Evolutionary conservation across 2,329 filamentous ascomycete species (phyloP), one percentile per base, ranked within the genome.

Genomic region (Monilinia fructigena): DNA sequence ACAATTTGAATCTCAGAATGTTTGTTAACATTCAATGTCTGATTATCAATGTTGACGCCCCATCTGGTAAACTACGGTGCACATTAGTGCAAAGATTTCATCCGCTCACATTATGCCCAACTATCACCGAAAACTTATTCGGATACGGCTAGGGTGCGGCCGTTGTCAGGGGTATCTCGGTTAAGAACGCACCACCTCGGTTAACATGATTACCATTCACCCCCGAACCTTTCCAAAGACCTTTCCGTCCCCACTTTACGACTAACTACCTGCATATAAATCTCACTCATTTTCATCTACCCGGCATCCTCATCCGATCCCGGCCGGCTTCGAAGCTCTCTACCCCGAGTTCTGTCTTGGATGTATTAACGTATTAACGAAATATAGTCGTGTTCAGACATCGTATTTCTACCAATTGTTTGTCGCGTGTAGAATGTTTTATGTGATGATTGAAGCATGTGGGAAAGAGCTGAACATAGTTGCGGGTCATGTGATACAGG

Each of bases 331-430:
- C 20, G 20, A 23, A 59, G 18, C 26, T 10, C 11, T 10, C 31
- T 35, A n/a, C 56, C 56, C 56, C 56, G 42, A 59, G 56, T 59
- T 16, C 20, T 31, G n/a, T 31, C 42, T 48, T 23, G 28, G 26
- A 47, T 31, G 20, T n/a, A 14, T 18, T 3, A 11, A 59, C 8
- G 45, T 26, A 18, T 16, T n/a, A 11, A 35, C 18, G 28, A 23
- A 8, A 2, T 16, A 2, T 16, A 23, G 26, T 23, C 6, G 31
- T 31, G 31, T 31, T 31, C 31, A 31, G 6, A 6, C 8, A 10
- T 48, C 56, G 40, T 47, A 59, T 11, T 8, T 7, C 7, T 7
- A 38, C 50, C 48, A 54, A 63, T 42, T 18, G n/a, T 63, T 38
- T 16, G 8, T 16, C 3, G 2, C 12, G 1, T 40, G n/a, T 11